phyloP scores from a whole-genome alignment of 768 basidiomycete genomes.

The Naganishia friedmannii region DNA sequence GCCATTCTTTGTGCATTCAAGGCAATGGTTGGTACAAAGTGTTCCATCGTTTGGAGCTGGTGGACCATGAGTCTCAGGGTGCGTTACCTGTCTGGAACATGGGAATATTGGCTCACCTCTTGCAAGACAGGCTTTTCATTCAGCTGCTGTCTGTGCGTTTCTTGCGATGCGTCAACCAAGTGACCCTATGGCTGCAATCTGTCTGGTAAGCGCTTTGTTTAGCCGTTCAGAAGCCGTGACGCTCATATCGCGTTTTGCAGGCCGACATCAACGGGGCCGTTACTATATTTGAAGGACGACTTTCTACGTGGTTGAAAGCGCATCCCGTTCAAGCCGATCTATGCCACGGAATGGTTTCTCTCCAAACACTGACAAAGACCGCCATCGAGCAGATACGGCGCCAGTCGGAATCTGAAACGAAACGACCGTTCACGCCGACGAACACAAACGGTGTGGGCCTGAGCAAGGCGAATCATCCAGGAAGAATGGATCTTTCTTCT shows the following conservation, averaged over 20 bases:
- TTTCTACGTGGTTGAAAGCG: conserved; percentile 41
- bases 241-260: conserved; percentile 25
- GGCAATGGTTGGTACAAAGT: conserved; percentile 38
- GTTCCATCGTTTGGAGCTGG: conserved; percentile 48
- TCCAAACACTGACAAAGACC: conserved; percentile 45
- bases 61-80: conserved; percentile 49
- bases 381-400: conserved; percentile 26
- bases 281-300: conserved; percentile 42
- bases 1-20: conserved; percentile 63
- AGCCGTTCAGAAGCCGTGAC: neutral
- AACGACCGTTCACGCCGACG: neutral
- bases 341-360: conserved; percentile 42
- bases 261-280: conserved; percentile 44
- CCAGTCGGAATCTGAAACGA: conserved; percentile 1
- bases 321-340: conserved; percentile 50
- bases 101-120: conserved; percentile 6
- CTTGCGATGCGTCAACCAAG: conserved; percentile 48
- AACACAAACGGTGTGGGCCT: neutral
- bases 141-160: conserved; percentile 36
- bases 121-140: conserved; percentile 10
- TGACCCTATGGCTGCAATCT: conserved; percentile 39
- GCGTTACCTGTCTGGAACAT: conserved; percentile 45
- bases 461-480: conserved; percentile 8
- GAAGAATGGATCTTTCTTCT: conserved; percentile 15
- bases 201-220: conserved; percentile 37